phyloP scores from a whole-genome alignment of 139 green algal species.

The Volvox reticuliferus region DNA sequence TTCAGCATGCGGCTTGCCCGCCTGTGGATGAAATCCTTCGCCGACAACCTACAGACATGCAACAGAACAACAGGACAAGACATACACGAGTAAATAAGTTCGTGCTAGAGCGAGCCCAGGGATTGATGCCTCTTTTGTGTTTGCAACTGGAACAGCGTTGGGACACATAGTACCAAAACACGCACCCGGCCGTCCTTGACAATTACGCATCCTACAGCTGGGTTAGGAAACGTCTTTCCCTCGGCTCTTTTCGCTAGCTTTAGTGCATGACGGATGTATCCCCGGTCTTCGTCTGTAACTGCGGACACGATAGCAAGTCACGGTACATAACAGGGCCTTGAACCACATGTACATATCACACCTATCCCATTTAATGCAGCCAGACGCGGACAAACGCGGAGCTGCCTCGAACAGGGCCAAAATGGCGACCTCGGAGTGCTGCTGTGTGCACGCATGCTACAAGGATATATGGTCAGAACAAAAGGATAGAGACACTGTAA shows the following conservation, averaged over 20 bases:
- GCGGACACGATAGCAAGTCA: not conserved
- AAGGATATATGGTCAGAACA: not conserved
- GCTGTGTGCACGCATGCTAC: not conserved
- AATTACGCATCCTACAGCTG: conserved; percentile 96
- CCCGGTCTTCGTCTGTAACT: conserved; percentile 62
- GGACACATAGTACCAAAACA: too few relatives aligned
- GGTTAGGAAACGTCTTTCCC: conserved; percentile 95
- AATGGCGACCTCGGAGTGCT: not conserved
- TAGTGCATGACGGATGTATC: conserved; percentile 88
- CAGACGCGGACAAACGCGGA: not conserved
- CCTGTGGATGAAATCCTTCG: conserved; percentile 95
- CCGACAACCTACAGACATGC: conserved; percentile 82
- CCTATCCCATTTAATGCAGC: not conserved
- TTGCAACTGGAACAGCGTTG: not conserved
- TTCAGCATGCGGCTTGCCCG: conserved; percentile 97
- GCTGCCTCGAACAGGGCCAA: not conserved
- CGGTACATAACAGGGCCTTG: not conserved
- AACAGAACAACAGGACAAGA: not conserved
- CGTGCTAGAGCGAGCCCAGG: too few relatives aligned
- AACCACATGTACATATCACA: not conserved
- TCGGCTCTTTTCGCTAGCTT: conserved; percentile 80
- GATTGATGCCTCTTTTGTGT: not conserved
- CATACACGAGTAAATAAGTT: not conserved
- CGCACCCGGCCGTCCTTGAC: conserved; percentile 79
- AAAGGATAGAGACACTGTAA: not conserved